Base-by-base conservation (phyloP, 768 basidiomycete genomes). In the Omphalotus guepiniiformis region DNA sequence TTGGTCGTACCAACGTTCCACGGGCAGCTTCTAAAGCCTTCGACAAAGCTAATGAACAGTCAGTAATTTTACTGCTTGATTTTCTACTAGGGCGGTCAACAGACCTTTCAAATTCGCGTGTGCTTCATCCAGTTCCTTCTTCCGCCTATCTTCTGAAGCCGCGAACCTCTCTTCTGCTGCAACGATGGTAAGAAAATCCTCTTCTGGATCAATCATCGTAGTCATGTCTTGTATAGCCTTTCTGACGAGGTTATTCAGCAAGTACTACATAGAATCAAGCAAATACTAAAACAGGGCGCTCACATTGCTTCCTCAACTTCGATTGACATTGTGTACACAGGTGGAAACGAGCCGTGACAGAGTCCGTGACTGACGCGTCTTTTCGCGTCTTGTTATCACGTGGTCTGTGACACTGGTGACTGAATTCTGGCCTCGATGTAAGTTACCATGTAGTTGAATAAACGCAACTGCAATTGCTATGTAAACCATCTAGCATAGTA, bases 181-280 rank as follows among this genome's bases (percentile, higher is more conserved):
- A 13, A 82, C 79, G 40, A 91, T 86, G 11, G 84, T 83, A 48
- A 84, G 66, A 59, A 81, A 88, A 62, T 91, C 88, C 44, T 88
- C 85, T 35, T 85, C 82, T 9, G 86, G 85, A 56, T 87, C 82
- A 46, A 91, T 85, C 48, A 88, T 81, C 3, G 77, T 74, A 26
- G 77, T 68, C 77, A 89, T 85, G 50, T 81, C 82, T 53, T 73
- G 74, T 38, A 88, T 80, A 15, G 83, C 76, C 53, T 82, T 81
- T 40, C 86, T 88, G 51, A 9, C 6, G 22, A 16, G n/a, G n/a
- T n/a, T n/a, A n/a, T n/a, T n/a, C n/a, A 37, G 8, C 26, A 36
- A 6, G 6, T 4, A 46, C 27, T 4, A 41, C 18, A 49, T 7
- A 26, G 5, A 46, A 15, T 21, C 27, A 22, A n/a, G 16, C 16